Evolutionary conservation across 2,329 filamentous ascomycete species (phyloP).

Genomic region (Thielaviopsis punctulata): DNA sequence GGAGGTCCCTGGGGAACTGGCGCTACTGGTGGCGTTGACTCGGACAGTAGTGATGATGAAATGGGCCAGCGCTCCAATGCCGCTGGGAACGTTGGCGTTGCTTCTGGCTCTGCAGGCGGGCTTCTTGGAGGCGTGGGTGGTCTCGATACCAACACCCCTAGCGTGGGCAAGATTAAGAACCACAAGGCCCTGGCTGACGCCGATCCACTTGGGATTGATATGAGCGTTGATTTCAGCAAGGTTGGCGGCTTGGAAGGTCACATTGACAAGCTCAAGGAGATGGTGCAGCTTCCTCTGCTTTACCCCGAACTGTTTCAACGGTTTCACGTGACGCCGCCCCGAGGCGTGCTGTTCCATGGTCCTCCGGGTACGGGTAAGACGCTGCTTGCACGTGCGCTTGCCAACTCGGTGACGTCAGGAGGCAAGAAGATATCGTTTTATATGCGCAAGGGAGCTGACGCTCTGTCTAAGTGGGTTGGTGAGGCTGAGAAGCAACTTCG

Average conservation of each 20-base stretch:
- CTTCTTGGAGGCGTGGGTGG: slow-evolving; percentile 25
- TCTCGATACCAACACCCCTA: slow-evolving; percentile 39
- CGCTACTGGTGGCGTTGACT: slow-evolving; percentile 66
- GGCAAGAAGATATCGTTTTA: slow-evolving; percentile 96
- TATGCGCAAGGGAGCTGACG: slow-evolving; percentile 97
- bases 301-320: slow-evolving; percentile 88
- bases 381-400: slow-evolving; percentile 78
- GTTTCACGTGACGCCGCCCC: slow-evolving; percentile 84
- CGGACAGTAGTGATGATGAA: slow-evolving; percentile 94
- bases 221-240: slow-evolving; percentile 83
- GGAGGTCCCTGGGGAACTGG: slow-evolving; percentile 58
- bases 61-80: slow-evolving; percentile 42
- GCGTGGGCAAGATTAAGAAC: slow-evolving; percentile 86
- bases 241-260: slow-evolving; percentile 86
- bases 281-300: slow-evolving; percentile 85
- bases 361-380: slow-evolving; percentile 97
- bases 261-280: slow-evolving; percentile 95
- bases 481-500: slow-evolving; percentile 92
- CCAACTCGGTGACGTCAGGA: slow-evolving; percentile 74
- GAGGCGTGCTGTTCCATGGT: slow-evolving; percentile 91
- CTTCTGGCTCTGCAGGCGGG: slow-evolving; percentile 33
- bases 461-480: slow-evolving; percentile 95
- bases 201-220: slow-evolving; percentile 82
- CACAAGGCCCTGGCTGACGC: slow-evolving; percentile 83
- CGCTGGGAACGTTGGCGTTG: slow-evolving; percentile 45